Conservation (phyloP, 805 yeast species). For the Hanseniaspora singularis region DNA sequence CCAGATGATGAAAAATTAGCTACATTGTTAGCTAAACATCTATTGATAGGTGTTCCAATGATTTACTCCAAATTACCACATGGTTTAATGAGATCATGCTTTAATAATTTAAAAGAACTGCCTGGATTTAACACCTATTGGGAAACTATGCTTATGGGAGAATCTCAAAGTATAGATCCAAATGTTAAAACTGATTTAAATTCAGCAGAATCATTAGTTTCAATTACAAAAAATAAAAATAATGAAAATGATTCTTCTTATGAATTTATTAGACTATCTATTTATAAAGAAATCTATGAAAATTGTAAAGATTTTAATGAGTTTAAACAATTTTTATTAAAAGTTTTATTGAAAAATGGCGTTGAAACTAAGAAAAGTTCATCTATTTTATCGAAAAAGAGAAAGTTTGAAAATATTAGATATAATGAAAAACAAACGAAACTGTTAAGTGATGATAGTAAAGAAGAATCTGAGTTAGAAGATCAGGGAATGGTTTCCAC, state of each 20-base stretch:
- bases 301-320: constrained; percentile 12
- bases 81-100: constrained; percentile 11
- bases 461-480: background rate
- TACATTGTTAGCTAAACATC: constrained; percentile 1
- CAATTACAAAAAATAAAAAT: background rate
- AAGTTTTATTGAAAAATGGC: constrained; percentile 3
- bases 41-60: constrained; percentile 12
- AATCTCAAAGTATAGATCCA: background rate
- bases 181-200: background rate
- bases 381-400: constrained; percentile 1
- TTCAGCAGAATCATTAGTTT: background rate
- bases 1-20: constrained; percentile 4
- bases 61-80: constrained; percentile 11
- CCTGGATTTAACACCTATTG: constrained; percentile 12
- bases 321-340: constrained; percentile 5
- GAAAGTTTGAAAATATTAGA: background rate
- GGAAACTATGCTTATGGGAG: constrained; percentile 3
- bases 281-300: constrained; percentile 13
- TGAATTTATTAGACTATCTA: constrained; percentile 2
- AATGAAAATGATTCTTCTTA: background rate
- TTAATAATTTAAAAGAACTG: constrained; percentile 1
- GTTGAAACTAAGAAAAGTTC: constrained; percentile 2
- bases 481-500: background rate
- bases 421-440: background rate
- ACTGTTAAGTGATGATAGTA: background rate